Evolutionary conservation across 495 filamentous ascomycete genomes (phyloP), one percentile per base, ranked within the genome.

Genomic region (Melanomma pulvis-pyrius): DNA sequence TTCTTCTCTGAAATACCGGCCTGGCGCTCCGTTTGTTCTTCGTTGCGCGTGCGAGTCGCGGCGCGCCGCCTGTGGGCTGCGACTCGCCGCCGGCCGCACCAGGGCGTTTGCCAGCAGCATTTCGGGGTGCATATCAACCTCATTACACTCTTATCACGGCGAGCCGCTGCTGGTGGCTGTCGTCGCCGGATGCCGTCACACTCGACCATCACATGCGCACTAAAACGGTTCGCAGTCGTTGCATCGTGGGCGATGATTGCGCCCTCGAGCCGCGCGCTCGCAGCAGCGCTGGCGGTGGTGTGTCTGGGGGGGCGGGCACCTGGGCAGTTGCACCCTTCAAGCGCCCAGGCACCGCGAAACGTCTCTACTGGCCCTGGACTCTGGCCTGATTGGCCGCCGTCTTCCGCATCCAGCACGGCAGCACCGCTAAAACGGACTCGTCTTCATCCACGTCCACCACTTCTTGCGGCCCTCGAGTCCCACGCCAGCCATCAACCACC

Each of bases 191-290:
- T n/a, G 21, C 32, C 59, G 22, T 58, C 62, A 65, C 62, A 59
- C 29, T 9, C 15, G 30, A 19, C 39, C 4, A 26, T 65, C 52
- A 65, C 62, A 36, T 12, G 8, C 36, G 9, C 52, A 56, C 62
- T 34, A 41, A 48, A 32, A 19, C 29, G 62, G 57, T 65, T 65
- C 62, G 62, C 52, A 39, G 41, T 13, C 30, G 25, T 58, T 47
- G 53, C 11, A 36, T 58, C 49, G 34, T 47, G 34, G 29, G 22
- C 22, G 25, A 39, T 53, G 12, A 28, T 26, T 4, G 44, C 50
- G 21, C 49, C 22, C 21, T 59, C 53, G n/a, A 65, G 39, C 62
- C 62, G 62, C 62, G 62, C 62, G 62, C 62, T 65, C 61, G 25
- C 61, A 50, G 25, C 21, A 2, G 25, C n/a, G 26, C 12, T 17